Percentiles rank a stretch among this genome's conserved stretches.
These are phyloP conservation scores for Ophiocordyceps camponoti-floridani DNA, from an alignment of 2,329 filamentous ascomycete genomes.

Conservation along the genomic window DNA sequence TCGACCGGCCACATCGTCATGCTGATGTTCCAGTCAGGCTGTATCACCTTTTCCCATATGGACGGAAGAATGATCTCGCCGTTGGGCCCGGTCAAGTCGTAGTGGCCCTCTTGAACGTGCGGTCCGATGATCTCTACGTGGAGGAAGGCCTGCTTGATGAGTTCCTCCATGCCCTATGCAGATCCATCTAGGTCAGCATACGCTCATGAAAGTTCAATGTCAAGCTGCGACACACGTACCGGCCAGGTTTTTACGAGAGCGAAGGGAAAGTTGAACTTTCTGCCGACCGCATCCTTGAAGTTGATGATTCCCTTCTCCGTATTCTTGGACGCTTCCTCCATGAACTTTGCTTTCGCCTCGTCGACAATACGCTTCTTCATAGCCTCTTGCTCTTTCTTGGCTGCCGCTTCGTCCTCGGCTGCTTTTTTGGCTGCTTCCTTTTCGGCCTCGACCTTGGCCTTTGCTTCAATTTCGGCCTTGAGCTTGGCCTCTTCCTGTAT, in stretches of 20 bases:
- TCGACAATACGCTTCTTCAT: constrained; percentile 38
- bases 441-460: constrained; percentile 20
- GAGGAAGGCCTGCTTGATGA: constrained; percentile 70
- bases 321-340: constrained; percentile 25
- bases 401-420: constrained; percentile 23
- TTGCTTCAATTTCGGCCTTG: constrained; percentile 20
- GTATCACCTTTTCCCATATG: constrained; percentile 65
- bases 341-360: constrained; percentile 28
- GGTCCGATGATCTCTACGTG: constrained; percentile 62
- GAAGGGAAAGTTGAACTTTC: constrained; percentile 87
- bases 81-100: constrained; percentile 62
- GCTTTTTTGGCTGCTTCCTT: constrained; percentile 21
- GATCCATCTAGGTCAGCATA: constrained; percentile 1
- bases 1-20: constrained; percentile 44
- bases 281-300: constrained; percentile 80
- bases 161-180: constrained; percentile 61
- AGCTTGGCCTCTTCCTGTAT: constrained; percentile 19
- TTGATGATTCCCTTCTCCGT: constrained; percentile 59
- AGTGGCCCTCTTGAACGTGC: constrained; percentile 62
- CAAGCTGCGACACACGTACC: constrained; percentile 29
- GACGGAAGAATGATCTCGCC: constrained; percentile 64
- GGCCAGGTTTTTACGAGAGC: constrained; percentile 70
- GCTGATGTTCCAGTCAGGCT: constrained; percentile 45
- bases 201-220: background rate
- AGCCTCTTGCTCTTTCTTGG: constrained; percentile 41